Evolutionary conservation across 805 yeast species (phyloP), one percentile per base, ranked within the genome.

Genomic region (Blastobotrys chiropterorum): DNA sequence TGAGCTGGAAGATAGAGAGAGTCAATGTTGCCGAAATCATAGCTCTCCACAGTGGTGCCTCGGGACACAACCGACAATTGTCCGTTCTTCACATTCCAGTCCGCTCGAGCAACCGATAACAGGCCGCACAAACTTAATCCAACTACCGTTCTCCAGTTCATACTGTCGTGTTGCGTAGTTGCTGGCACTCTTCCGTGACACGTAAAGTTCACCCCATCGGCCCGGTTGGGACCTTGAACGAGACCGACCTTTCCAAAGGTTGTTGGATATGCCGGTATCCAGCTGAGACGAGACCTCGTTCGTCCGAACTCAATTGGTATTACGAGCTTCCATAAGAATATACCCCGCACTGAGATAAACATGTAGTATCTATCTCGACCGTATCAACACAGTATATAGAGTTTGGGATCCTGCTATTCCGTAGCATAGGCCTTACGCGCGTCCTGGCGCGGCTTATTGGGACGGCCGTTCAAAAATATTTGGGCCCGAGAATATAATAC

Each of bases 31-130:
- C 20, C 19, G 21, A n/a, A 42, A 41, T 39, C 42, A 11, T 26
- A 13, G 16, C 48, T n/a, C 14, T 22, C 40, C 21, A 51, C 17
- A 16, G 41, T n/a, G 17, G 26, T 38, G 19, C 50, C 54, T 2
- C 34, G 42, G 15, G 43, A 52, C 15, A 55, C 39, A 7, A 63
- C 61, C 5, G 62, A 54, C 15, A 61, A 57, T 17, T 47, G 51
- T 16, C 60, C 61, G 34, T 61, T 52, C 21, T 45, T 47, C 20
- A 61, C 43, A 11, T 58, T 44, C 67, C 67, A 63, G 17, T 60
- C 63, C 13, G 56, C 56, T 38, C 20, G 46, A 14, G 53, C 51
- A 22, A 56, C 58, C 44, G 51, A 49, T 20, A 53, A 42, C 39
- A 46, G 38, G 7, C 49, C 53, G 43, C 48, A 48, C 44, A 26